Conservation (phyloP, 306 rosid genomes). For the Quercus agrifolia region DNA sequence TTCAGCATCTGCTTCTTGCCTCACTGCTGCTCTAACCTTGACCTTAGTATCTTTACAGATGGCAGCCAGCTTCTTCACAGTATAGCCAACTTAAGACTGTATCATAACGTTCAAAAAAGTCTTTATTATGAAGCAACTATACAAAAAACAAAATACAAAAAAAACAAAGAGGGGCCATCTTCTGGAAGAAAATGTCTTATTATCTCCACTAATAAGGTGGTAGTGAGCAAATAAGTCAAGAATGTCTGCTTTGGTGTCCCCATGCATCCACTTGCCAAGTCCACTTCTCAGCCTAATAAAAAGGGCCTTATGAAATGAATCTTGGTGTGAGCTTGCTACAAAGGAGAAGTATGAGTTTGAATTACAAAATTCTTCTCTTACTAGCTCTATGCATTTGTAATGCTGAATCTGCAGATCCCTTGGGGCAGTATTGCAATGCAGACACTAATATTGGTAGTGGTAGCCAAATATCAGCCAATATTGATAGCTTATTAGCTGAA, state of each 20-base stretch:
- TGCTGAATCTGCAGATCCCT: slow-evolving; percentile 44
- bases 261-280: slow-evolving; percentile 6
- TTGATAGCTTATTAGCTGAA: slow-evolving; percentile 40
- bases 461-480: slow-evolving; percentile 41
- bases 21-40: too few species aligned
- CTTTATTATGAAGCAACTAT: not conserved
- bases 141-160: not conserved
- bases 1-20: too few species aligned
- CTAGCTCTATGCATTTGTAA: slow-evolving; percentile 31
- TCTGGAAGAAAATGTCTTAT: not conserved
- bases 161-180: not conserved
- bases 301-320: not conserved
- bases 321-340: not conserved
- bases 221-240: slow-evolving; percentile 19
- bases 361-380: slow-evolving; percentile 27
- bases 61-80: too few species aligned
- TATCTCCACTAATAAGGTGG: not conserved
- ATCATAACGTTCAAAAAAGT: too few species aligned
- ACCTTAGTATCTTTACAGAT: too few species aligned
- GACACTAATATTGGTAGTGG: slow-evolving; percentile 12
- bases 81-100: too few species aligned
- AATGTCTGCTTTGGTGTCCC: slow-evolving; percentile 5
- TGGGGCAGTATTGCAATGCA: slow-evolving; percentile 47
- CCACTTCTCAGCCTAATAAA: not conserved
- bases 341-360: slow-evolving; percentile 21